These are phyloP conservation scores for Metschnikowia reukaufii DNA, from an alignment of 805 yeast species.

Conservation along the genomic window DNA sequence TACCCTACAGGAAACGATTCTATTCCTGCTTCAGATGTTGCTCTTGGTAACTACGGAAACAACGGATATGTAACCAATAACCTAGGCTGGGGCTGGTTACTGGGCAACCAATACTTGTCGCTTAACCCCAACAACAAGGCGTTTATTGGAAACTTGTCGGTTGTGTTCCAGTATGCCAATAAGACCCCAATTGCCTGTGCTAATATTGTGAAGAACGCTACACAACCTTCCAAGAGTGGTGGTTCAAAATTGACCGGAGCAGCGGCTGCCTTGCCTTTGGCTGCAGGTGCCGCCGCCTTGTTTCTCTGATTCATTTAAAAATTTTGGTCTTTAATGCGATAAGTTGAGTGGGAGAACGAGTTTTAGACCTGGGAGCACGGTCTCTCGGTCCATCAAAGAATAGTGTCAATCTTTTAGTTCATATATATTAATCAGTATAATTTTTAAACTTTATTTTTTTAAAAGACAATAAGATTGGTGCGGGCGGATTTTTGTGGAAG, in stretches of 20 bases:
- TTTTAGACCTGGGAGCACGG: too few relatives aligned
- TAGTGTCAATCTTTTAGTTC: too few relatives aligned
- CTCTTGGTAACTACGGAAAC: neutral
- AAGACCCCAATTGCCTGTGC: conserved; percentile 39
- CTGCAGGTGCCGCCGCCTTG: conserved; percentile 14
- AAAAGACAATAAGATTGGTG: too few relatives aligned
- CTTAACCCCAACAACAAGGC: conserved; percentile 54
- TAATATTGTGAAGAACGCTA: conserved; percentile 27
- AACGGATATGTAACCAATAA: conserved; percentile 20
- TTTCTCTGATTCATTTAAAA: conserved; percentile 8
- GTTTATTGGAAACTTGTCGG: conserved; percentile 54
- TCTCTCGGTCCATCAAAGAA: too few relatives aligned
- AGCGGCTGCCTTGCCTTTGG: conserved; percentile 10
- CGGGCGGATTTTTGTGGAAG: too few relatives aligned
- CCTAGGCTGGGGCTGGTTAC: conserved; percentile 60
- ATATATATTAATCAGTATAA: too few relatives aligned
- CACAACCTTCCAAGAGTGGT: neutral
- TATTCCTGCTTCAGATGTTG: conserved; percentile 43
- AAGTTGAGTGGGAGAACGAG: too few relatives aligned
- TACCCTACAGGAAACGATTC: conserved; percentile 48
- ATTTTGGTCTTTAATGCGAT: too few relatives aligned
- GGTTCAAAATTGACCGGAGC: conserved; percentile 3
- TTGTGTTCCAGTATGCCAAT: conserved; percentile 24
- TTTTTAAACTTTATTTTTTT: too few relatives aligned
- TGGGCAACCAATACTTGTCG: conserved; percentile 54